Evolutionary conservation across 2,329 filamentous ascomycete genomes (phyloP), one percentile per base, ranked within the genome.

Genomic region (Epichloe glyceriae): DNA sequence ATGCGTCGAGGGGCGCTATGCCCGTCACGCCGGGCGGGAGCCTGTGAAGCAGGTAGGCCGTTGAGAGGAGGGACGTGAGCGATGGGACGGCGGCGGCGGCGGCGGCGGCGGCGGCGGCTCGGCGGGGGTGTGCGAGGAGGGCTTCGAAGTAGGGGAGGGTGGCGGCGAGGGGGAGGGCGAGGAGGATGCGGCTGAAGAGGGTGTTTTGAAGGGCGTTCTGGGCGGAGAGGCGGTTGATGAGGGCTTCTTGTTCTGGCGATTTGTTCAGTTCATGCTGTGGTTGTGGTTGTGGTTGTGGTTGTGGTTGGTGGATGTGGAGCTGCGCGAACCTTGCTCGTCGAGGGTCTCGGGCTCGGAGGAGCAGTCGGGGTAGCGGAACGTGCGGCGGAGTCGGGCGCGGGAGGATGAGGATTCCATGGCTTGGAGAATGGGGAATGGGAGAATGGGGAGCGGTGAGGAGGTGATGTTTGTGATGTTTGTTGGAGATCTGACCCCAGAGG

Each of bases 321-420:
- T 26, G 22, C 2, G 33, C 22, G 26, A 26, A 83, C 84, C 84
- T 75, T 90, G 77, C 67, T 90, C 86, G 63, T 93, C 88, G 53
- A 93, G 72, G 50, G 81, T 78, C 57, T 82, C 76, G 12, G 78
- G 75, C 33, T 73, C 66, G 49, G 65, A 64, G 57, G 73, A 71
- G 52, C 75, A 73, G 59, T 85, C 80, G 51, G 85, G 85, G 68
- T 91, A 93, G 54, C 77, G 79, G 68, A 94, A 93, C 8, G 86
- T 84, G 60, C 78, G 84, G 60, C 89, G 83, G 43, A 93, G 71
- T 55, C 86, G 82, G 49, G 85, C 71, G 40, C 67, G 66, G 0
- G 71, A 59, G 50, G 55, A 54, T 30, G 47, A 55, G n/a, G 56
- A 45, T 41, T 57, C 53, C 45, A 48, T 51, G 37, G 37, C 20